Percentiles rank a stretch among this genome's conserved stretches.
Evolutionary conservation across 345 rosid genomes (phyloP).

Genomic region (Cardamine resedifolia): DNA sequence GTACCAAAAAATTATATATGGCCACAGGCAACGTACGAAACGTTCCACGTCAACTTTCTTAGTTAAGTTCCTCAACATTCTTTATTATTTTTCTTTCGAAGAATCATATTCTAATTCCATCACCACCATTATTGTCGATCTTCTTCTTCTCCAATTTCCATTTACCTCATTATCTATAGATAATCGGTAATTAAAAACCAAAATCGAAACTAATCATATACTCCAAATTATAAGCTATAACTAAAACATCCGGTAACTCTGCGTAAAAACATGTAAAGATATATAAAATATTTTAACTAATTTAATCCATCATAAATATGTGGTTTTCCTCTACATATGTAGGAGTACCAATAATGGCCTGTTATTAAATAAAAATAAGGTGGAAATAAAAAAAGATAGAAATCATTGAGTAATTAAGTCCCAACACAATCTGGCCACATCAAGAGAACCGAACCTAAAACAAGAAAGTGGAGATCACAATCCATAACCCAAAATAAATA

Average conservation of each 20-base stretch:
- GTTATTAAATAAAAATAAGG: background rate
- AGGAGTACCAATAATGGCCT: background rate
- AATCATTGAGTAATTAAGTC: constrained; percentile 28
- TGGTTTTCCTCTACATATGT: background rate
- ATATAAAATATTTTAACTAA: too few relatives aligned
- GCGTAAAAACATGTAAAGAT: too few relatives aligned
- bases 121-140: constrained; percentile 52
- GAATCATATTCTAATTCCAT: constrained; percentile 72
- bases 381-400: constrained; percentile 8
- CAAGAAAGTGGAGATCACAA: constrained; percentile 55
- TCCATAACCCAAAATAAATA: constrained; percentile 18
- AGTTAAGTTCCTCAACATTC: constrained; percentile 60
- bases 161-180: background rate
- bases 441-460: constrained; percentile 36
- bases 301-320: background rate
- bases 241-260: too few relatives aligned
- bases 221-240: too few relatives aligned
- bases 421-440: constrained; percentile 30
- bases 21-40: constrained; percentile 12
- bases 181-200: background rate
- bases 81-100: constrained; percentile 51
- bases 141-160: constrained; percentile 36
- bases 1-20: background rate
- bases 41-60: constrained; percentile 55
- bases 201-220: background rate